phyloP scores from a whole-genome alignment of 2,329 filamentous ascomycete genomes.

The Fusarium domesticum region DNA sequence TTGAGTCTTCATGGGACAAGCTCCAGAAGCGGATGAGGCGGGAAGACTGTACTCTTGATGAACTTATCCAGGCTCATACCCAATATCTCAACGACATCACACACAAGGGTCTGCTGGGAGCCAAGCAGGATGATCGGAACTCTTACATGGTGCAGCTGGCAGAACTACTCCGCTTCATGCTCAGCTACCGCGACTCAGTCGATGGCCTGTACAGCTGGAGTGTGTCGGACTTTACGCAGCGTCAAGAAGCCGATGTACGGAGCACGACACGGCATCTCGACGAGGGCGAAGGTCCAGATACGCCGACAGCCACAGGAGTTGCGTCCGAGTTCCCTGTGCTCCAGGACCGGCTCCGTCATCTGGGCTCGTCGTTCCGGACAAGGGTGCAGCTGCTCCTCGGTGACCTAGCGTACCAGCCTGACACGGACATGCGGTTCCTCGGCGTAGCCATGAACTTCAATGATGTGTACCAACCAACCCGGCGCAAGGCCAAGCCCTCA shows the following conservation, averaged over 20 bases:
- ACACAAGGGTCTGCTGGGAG: constrained; percentile 88
- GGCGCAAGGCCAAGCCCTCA: constrained; percentile 54
- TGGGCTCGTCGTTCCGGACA: constrained; percentile 73
- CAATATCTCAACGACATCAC: constrained; percentile 92
- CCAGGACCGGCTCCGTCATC: constrained; percentile 66
- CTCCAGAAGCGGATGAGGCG: constrained; percentile 78
- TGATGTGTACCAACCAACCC: constrained; percentile 82
- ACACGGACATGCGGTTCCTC: constrained; percentile 92
- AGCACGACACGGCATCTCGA: constrained; percentile 52
- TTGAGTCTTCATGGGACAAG: constrained; percentile 92
- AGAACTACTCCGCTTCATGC: constrained; percentile 90
- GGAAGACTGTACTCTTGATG: constrained; percentile 88
- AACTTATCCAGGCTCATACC: constrained; percentile 87
- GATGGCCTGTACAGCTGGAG: constrained; percentile 94
- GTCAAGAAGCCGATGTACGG: constrained; percentile 82
- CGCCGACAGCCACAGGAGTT: constrained; percentile 50
- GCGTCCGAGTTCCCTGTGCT: constrained; percentile 68
- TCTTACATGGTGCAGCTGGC: constrained; percentile 88
- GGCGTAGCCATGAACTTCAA: constrained; percentile 99
- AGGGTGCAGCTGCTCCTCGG: constrained; percentile 80
- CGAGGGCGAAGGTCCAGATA: constrained; percentile 21
- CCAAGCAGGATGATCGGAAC: constrained; percentile 65
- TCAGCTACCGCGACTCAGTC: constrained; percentile 87
- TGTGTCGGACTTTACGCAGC: constrained; percentile 86
- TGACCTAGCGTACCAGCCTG: constrained; percentile 87